Conservation (phyloP, 306 rosid species). For the Lathyrus tuberosus region DNA sequence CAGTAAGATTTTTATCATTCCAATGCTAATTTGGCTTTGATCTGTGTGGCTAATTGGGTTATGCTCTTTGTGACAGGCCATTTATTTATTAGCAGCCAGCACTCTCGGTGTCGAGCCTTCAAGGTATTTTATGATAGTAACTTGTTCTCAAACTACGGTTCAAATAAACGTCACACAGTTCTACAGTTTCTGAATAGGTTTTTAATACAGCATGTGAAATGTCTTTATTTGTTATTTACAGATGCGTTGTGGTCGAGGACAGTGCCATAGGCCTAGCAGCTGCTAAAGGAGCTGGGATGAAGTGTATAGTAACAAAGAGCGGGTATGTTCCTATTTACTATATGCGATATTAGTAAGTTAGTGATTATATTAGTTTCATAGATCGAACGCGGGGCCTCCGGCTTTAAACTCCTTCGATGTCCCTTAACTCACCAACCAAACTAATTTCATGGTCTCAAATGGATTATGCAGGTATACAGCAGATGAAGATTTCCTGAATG, state of each 20-base stretch:
- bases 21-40: constrained; percentile 5
- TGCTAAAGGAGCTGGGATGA: constrained; percentile 96
- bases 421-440: too few relatives aligned
- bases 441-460: neutral
- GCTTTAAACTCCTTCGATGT: neutral
- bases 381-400: neutral
- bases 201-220: constrained; percentile 25
- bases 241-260: constrained; percentile 97
- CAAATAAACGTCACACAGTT: constrained; percentile 16
- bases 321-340: constrained; percentile 53
- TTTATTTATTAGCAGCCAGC: constrained; percentile 79
- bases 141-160: constrained; percentile 23
- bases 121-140: constrained; percentile 56
- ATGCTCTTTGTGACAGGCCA: constrained; percentile 71
- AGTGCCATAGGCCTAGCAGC: constrained; percentile 97
- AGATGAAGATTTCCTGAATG: constrained; percentile 81
- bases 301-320: constrained; percentile 87
- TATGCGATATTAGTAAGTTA: neutral
- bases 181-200: constrained; percentile 31
- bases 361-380: neutral
- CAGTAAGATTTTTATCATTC: constrained; percentile 57
- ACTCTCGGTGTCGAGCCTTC: constrained; percentile 89
- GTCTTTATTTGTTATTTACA: constrained; percentile 41
- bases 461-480: constrained; percentile 75
- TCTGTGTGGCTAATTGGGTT: constrained; percentile 38